Evolutionary conservation across 2,329 filamentous ascomycete genomes (phyloP).

Genomic region (Fusarium citri): DNA sequence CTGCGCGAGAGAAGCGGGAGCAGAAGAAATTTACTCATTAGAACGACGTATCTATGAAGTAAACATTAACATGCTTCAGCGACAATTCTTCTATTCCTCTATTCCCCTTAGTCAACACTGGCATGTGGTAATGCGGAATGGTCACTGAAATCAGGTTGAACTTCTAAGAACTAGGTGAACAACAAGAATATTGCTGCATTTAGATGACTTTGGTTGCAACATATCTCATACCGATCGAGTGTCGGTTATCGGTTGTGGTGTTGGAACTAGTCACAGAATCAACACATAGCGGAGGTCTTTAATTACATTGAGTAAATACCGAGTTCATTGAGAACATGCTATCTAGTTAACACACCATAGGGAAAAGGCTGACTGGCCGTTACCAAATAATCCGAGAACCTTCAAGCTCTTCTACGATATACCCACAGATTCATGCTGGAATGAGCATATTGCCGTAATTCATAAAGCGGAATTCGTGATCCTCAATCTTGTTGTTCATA

Average conservation of each 20-base stretch:
- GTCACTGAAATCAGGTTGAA: neutral
- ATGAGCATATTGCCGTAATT: neutral
- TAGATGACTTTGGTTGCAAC: neutral
- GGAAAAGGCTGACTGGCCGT: neutral
- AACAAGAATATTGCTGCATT: neutral
- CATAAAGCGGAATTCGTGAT: rapidly evolving
- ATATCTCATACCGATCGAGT: neutral
- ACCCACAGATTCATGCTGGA: neutral
- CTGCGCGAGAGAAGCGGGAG: too few relatives aligned
- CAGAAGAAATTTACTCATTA: too few relatives aligned
- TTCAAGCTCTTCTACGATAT: neutral
- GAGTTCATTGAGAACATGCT: neutral
- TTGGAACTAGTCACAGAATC: neutral
- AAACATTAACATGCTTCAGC: too few relatives aligned
- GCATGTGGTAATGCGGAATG: too few relatives aligned
- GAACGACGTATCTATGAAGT: too few relatives aligned
- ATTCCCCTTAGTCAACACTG: too few relatives aligned
- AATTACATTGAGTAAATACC: neutral
- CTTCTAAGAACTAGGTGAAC: neutral
- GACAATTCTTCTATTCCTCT: too few relatives aligned
- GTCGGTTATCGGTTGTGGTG: neutral
- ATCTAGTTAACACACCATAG: too few relatives aligned
- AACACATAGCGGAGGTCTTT: neutral
- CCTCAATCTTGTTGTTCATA: neutral
- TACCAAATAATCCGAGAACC: neutral